These are phyloP conservation scores for Penicillium sp. DNA, from an alignment of 2,329 filamentous ascomycete species.

Conservation along the genomic window DNA sequence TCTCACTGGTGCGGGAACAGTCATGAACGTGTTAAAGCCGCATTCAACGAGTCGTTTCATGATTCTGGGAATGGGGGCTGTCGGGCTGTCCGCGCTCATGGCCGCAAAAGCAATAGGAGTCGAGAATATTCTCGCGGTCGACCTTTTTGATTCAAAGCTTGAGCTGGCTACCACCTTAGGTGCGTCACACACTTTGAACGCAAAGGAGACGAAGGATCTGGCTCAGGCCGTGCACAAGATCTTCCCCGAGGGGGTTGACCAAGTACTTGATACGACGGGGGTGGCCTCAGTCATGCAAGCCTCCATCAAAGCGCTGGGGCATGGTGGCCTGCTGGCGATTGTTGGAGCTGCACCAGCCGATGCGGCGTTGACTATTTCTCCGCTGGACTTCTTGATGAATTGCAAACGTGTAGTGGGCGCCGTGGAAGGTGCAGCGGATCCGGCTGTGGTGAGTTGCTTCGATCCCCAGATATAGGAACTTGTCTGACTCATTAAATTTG, in stretches of 20 bases:
- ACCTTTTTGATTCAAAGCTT: constrained; percentile 40
- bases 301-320: constrained; percentile 25
- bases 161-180: constrained; percentile 42
- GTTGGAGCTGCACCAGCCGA: constrained; percentile 30
- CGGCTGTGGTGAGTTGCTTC: constrained; percentile 13
- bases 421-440: constrained; percentile 29
- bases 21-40: constrained; percentile 25
- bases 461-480: too few relatives aligned
- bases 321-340: constrained; percentile 27
- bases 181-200: constrained; percentile 40
- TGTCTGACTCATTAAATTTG: too few relatives aligned
- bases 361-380: constrained; percentile 22
- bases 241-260: constrained; percentile 21
- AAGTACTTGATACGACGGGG: constrained; percentile 31
- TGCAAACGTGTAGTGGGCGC: constrained; percentile 30
- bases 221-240: constrained; percentile 24
- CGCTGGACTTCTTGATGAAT: constrained; percentile 19
- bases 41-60: constrained; percentile 16
- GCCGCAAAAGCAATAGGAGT: constrained; percentile 18
- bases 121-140: constrained; percentile 40
- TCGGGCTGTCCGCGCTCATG: constrained; percentile 17
- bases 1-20: constrained; percentile 30
- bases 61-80: constrained; percentile 28
- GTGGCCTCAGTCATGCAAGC: constrained; percentile 23
- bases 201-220: constrained; percentile 23